phyloP scores from a whole-genome alignment of 768 basidiomycete genomes.

The Podaxis pistillaris region DNA sequence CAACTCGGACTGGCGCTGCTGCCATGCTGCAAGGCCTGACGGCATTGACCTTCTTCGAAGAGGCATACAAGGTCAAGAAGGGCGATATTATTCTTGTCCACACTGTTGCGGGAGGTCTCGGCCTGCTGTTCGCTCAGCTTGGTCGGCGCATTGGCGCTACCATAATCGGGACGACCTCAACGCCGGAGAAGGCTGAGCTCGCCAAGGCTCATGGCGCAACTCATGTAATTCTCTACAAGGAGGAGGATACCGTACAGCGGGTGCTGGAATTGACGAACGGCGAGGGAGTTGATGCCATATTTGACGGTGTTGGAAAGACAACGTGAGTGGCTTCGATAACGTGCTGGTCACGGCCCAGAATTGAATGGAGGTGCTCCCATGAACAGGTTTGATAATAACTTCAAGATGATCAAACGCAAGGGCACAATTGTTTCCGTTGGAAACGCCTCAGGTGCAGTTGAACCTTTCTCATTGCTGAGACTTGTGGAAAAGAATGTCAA shows the following conservation, averaged over 20 bases:
- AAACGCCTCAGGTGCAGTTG: constrained; percentile 86
- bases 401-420: constrained; percentile 79
- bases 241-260: constrained; percentile 70
- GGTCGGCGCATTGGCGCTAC: constrained; percentile 75
- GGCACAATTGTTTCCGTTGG: constrained; percentile 90
- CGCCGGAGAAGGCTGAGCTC: constrained; percentile 75
- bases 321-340: constrained; percentile 53
- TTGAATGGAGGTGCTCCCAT: background rate
- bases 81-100: constrained; percentile 83
- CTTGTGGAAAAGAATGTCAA: constrained; percentile 83
- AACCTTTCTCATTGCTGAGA: constrained; percentile 70
- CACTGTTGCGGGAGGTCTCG: constrained; percentile 91
- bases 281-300: constrained; percentile 81
- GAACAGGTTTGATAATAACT: constrained; percentile 71
- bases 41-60: constrained; percentile 71
- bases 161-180: constrained; percentile 93
- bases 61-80: constrained; percentile 81
- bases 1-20: constrained; percentile 65
- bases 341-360: background rate
- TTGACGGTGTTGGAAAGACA: constrained; percentile 96
- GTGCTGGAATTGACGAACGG: constrained; percentile 77
- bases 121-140: constrained; percentile 64
- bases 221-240: constrained; percentile 81
- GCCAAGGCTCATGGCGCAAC: constrained; percentile 81
- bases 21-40: constrained; percentile 76